Percentiles rank a stretch among this genome's conserved stretches.
These are phyloP conservation scores for Tricholoma terreum DNA, from an alignment of 768 basidiomycete species.

Conservation along the genomic window DNA sequence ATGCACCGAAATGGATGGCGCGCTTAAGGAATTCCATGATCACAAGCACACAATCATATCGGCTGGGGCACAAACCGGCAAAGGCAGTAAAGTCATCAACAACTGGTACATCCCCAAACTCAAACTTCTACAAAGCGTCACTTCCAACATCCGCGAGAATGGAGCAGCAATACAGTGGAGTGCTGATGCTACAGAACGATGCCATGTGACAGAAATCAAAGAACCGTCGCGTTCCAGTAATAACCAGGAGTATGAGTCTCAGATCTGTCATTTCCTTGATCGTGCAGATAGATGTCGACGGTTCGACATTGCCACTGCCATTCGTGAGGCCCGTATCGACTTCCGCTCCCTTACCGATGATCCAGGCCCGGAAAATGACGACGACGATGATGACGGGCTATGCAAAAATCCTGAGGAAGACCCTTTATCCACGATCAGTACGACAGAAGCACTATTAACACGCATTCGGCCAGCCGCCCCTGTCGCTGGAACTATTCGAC, in stretches of 20 bases:
- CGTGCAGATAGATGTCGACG: conserved; percentile 7
- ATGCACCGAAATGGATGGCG: background rate
- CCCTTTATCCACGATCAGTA: background rate
- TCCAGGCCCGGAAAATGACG: background rate
- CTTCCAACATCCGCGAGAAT: conserved; percentile 1
- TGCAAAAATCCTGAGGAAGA: background rate
- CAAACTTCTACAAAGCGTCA: background rate
- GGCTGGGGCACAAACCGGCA: background rate
- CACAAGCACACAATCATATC: background rate
- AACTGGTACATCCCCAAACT: background rate
- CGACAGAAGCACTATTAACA: background rate
- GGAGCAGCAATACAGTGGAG: conserved; percentile 7
- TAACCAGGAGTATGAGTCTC: conserved; percentile 8
- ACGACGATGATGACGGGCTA: background rate
- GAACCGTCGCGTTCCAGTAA: background rate
- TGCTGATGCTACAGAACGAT: conserved; percentile 6
- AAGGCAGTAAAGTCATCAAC: background rate
- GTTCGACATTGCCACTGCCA: conserved; percentile 6
- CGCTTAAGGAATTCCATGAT: background rate
- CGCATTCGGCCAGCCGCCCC: background rate
- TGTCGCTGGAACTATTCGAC: background rate
- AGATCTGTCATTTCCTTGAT: conserved; percentile 9
- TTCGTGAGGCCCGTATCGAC: conserved; percentile 1
- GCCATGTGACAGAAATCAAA: conserved; percentile 10
- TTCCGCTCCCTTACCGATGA: background rate